Evolutionary conservation across 352 stramenopile genomes (phyloP).

Genomic region (Phytophthora pini): DNA sequence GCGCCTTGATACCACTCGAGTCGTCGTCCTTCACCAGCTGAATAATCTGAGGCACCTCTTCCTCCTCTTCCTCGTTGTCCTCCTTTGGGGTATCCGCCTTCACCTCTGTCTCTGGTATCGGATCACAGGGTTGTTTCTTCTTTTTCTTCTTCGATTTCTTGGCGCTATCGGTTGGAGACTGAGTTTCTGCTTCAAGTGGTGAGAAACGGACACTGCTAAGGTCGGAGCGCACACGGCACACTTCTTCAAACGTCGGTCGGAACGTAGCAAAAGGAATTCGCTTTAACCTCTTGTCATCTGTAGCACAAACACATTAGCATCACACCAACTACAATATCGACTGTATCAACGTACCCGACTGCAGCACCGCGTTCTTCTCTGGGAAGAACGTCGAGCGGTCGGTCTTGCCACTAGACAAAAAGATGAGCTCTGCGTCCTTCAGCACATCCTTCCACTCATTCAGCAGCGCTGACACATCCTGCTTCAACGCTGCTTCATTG

Average conservation of each 20-base stretch:
- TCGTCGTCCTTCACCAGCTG: constrained; percentile 48
- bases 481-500: constrained; percentile 91
- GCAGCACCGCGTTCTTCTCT: constrained; percentile 71
- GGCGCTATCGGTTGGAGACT: constrained; percentile 23
- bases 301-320: constrained; percentile 3
- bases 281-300: constrained; percentile 68
- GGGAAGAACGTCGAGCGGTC: constrained; percentile 84
- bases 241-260: constrained; percentile 87
- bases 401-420: constrained; percentile 72
- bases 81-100: constrained; percentile 14
- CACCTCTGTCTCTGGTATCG: background rate
- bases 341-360: constrained; percentile 24
- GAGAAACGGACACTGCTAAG: constrained; percentile 72
- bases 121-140: constrained; percentile 14
- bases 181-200: constrained; percentile 42
- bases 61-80: constrained; percentile 14
- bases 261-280: constrained; percentile 87
- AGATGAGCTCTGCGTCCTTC: constrained; percentile 65
- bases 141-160: constrained; percentile 45
- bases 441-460: constrained; percentile 80
- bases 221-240: constrained; percentile 77
- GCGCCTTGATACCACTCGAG: constrained; percentile 41
- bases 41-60: constrained; percentile 47
- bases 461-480: constrained; percentile 88
- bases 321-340: constrained; percentile 5